Percentiles rank a stretch among this genome's conserved stretches.
phyloP scores from a whole-genome alignment of 1,284 basidiomycete genomes.

The Puccinia coronata region DNA sequence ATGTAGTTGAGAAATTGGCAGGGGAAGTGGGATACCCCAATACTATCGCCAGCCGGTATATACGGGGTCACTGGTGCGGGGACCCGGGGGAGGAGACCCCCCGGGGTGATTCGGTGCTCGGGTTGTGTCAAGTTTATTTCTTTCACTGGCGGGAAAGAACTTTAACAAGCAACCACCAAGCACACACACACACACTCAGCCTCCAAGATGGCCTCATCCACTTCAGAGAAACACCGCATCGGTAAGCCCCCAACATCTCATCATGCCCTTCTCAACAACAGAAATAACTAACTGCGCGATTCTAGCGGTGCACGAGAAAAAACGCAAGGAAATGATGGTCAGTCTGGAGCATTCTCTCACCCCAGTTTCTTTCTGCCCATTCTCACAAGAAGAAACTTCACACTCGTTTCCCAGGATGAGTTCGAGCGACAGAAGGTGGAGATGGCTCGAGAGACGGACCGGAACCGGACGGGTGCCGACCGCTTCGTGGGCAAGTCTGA shows the following conservation, averaged over 20 bases:
- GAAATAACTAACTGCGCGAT: neutral
- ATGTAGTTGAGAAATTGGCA: no score
- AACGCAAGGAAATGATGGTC: constrained; percentile 72
- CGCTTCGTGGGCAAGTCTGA: constrained; percentile 94
- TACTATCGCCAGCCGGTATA: no score
- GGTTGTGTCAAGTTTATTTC: no score
- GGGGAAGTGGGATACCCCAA: no score
- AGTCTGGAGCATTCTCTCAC: constrained; percentile 4
- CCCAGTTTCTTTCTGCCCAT: neutral
- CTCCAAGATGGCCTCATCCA: constrained; percentile 44
- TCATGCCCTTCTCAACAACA: neutral
- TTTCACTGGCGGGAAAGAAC: no score
- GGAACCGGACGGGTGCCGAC: constrained; percentile 62
- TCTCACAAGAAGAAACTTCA: no score
- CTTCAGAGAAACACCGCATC: constrained; percentile 47
- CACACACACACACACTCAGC: neutral
- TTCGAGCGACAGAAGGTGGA: constrained; percentile 84
- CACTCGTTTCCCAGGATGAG: constrained; percentile 71
- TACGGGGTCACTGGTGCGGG: no score
- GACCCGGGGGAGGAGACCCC: no score
- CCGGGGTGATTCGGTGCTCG: no score
- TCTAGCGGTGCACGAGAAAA: constrained; percentile 63
- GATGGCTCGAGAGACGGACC: constrained; percentile 64
- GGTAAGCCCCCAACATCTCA: constrained; percentile 29
- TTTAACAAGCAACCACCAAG: neutral